Percentiles rank a stretch among this genome's conserved stretches.
These are phyloP conservation scores for Sclerotinia sclerotiorum DNA, from an alignment of 2,329 filamentous ascomycete species.

Conservation along the genomic window DNA sequence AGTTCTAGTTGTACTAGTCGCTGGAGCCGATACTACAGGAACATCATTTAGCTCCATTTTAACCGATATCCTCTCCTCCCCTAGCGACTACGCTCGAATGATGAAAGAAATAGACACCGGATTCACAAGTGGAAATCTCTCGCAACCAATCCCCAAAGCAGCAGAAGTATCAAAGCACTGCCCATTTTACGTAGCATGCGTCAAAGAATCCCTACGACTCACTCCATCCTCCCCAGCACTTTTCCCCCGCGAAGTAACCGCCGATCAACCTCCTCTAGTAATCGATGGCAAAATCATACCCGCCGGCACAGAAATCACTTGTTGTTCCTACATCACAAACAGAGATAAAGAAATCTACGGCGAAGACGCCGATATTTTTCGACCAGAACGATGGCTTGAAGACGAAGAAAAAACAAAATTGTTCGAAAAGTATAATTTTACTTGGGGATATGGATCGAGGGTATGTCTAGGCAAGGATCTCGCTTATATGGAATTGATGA, in stretches of 20 bases:
- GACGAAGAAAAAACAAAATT: background rate
- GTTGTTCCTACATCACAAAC: background rate
- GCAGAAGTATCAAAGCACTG: conserved; percentile 2
- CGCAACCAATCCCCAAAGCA: background rate
- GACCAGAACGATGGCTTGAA: conserved; percentile 17
- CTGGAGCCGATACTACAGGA: conserved; percentile 16
- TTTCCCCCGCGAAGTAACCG: conserved; percentile 14
- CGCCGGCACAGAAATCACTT: conserved; percentile 4
- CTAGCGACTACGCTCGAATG: background rate
- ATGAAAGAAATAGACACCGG: conserved; percentile 2
- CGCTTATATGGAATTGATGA: conserved; percentile 19
- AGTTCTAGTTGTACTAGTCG: conserved; percentile 15
- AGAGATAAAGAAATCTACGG: conserved; percentile 15
- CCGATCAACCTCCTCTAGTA: background rate
- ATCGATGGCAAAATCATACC: conserved; percentile 15
- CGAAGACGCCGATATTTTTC: conserved; percentile 17
- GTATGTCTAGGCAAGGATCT: conserved; percentile 20
- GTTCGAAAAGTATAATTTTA: conserved; percentile 18
- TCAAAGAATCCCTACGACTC: conserved; percentile 19
- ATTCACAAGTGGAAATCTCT: conserved; percentile 1
- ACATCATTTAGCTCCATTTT: conserved; percentile 10
- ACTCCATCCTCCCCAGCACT: conserved; percentile 11
- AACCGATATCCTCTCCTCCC: conserved; percentile 3
- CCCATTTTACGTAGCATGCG: conserved; percentile 14
- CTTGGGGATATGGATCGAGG: conserved; percentile 19